Conservation (phyloP, 2,329 filamentous ascomycete species). For the Nigrospora sphaerica region DNA sequence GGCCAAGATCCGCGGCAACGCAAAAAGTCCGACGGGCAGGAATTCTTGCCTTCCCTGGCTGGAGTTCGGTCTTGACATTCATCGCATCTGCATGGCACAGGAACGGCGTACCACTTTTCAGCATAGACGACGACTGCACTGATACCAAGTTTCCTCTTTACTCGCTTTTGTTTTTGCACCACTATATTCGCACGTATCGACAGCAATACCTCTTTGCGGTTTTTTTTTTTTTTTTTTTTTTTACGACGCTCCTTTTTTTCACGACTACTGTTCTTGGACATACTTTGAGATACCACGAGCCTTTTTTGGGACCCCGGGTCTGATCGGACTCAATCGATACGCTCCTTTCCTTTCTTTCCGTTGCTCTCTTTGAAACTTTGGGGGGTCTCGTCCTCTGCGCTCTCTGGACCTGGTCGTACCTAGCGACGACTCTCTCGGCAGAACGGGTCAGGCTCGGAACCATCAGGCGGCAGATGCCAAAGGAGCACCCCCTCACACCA, state of each 20-base stretch:
- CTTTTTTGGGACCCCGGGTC: conserved; percentile 2
- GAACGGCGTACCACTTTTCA: conserved; percentile 9
- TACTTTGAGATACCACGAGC: conserved; percentile 18
- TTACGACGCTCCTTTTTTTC: conserved; percentile 2
- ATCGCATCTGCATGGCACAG: conserved; percentile 6
- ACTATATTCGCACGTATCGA: background rate
- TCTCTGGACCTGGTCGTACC: too few species aligned
- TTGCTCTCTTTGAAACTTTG: too few species aligned
- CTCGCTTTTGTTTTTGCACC: too few species aligned
- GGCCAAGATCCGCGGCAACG: too few species aligned
- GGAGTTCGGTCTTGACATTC: background rate
- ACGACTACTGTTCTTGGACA: conserved; percentile 23
- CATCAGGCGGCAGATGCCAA: background rate
- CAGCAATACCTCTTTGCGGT: conserved; percentile 18
- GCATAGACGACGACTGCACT: conserved; percentile 9
- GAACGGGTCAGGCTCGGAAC: background rate
- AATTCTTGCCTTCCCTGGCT: too few species aligned
- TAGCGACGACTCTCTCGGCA: background rate
- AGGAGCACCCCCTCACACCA: too few species aligned
- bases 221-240: conserved; percentile 1
- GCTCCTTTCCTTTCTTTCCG: background rate
- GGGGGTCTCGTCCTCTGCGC: too few species aligned
- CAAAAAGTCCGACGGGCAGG: too few species aligned
- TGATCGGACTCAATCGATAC: conserved; percentile 1
- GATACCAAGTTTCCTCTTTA: too few species aligned